These are phyloP conservation scores for Diutina catenulata DNA, from an alignment of 1,139 yeast genomes.

Conservation along the genomic window DNA sequence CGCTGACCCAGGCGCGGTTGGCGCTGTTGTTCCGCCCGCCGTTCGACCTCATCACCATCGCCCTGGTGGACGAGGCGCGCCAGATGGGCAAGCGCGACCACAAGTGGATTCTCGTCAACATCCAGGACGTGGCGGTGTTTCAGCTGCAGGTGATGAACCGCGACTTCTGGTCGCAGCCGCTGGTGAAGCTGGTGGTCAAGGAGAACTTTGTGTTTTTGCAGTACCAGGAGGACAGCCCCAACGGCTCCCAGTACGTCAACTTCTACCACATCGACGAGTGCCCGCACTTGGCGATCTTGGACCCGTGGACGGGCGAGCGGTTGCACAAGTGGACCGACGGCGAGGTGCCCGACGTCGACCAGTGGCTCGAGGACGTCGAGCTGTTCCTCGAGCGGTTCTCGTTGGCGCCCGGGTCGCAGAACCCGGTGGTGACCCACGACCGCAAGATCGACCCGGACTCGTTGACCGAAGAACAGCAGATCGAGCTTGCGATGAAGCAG, in stretches of 20 bases:
- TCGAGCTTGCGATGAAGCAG: conserved; percentile 64
- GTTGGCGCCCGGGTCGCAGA: conserved; percentile 49
- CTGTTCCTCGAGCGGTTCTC: conserved; percentile 55
- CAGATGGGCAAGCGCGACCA: conserved; percentile 45
- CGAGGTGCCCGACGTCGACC: conserved; percentile 41
- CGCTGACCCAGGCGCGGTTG: conserved; percentile 57
- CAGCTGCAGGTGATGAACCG: conserved; percentile 83
- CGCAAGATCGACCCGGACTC: conserved; percentile 45
- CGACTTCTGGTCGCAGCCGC: conserved; percentile 79
- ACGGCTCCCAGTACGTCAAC: conserved; percentile 58
- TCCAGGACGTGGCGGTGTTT: conserved; percentile 79
- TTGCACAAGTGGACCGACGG: conserved; percentile 58
- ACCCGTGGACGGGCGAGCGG: conserved; percentile 92
- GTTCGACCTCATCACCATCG: conserved; percentile 66
- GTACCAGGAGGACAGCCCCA: conserved; percentile 65
- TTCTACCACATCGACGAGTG: conserved; percentile 55
- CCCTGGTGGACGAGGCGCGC: conserved; percentile 65
- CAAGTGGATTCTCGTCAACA: conserved; percentile 80
- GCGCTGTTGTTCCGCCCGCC: conserved; percentile 88
- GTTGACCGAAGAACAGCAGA: conserved; percentile 75
- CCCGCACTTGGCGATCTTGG: conserved; percentile 89
- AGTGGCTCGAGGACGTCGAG: conserved; percentile 51
- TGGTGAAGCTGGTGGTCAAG: conserved; percentile 50
- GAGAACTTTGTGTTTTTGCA: conserved; percentile 71
- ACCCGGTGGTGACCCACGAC: conserved; percentile 55